Base-by-base conservation (phyloP, 192 early-diverging fungal species). In the Rhizoclosmatium sp. region DNA sequence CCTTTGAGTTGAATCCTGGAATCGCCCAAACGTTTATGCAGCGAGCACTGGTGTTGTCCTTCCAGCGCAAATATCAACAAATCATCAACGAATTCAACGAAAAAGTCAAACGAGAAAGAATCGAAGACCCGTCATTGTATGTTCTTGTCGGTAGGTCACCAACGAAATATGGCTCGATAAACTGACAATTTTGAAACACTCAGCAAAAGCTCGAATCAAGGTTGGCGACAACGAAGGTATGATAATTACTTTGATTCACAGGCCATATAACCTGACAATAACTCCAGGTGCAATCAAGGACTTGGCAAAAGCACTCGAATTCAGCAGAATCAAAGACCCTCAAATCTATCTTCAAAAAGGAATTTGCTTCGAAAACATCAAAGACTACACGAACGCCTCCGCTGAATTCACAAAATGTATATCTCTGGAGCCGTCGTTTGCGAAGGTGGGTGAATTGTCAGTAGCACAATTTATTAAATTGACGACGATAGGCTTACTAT, bases 1-100 rank as follows among this genome's bases (percentile, higher is more conserved):
- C 89, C 0, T 90, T 90, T 82, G 89, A 88, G 49, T 76, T 90
- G 41, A 90, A 88, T 71, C 74, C 89, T 16, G 78, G 83, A 14
- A 90, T 90, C 47, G 89, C 89, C 7, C 86, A 90, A 64, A 90
- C 89, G 16, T 88, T 88, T 59, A 71, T 85, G 19, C 87, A 89
- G 81, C 56, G 89, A 12, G 78, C 83, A 0, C 54, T 90, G 4
- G 84, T 90, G 47, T 69, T 90, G 54, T 90, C 87, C 2, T 90
- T 90, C 78, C 89, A 88, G 58, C 74, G 87, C 5, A 85, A 87
- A 70, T 90, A 87, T 73, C 21, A 59, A 14, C 89, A 90, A 59
- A 85, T 90, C 46, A 87, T 88, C 45, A 62, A 81, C 14, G 89
- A 90, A 51, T 90, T 85, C 78, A 82, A 84, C 14, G 70, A 87